phyloP scores from a whole-genome alignment of 2,329 filamentous ascomycete species.

The Huntiella omanensis region DNA sequence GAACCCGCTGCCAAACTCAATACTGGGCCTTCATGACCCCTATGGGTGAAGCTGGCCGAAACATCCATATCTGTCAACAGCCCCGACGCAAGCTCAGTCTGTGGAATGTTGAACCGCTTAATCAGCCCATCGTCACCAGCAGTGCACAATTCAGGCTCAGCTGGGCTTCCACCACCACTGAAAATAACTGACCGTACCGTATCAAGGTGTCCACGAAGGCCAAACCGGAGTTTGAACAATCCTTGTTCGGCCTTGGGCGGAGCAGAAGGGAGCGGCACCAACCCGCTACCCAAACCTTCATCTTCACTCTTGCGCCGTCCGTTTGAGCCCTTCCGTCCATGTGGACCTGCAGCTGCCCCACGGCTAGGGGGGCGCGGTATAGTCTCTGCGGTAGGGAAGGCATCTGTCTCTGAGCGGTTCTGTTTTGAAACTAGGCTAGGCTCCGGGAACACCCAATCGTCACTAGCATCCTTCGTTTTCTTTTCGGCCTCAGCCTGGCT shows the following conservation, averaged over 20 bases:
- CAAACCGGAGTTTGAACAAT: conserved; percentile 84
- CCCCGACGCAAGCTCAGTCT: conserved; percentile 40
- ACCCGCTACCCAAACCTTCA: conserved; percentile 22
- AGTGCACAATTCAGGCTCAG: conserved; percentile 92
- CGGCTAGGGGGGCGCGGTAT: conserved; percentile 64
- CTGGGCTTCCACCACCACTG: conserved; percentile 84
- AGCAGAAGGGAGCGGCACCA: background rate
- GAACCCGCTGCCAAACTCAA: conserved; percentile 76
- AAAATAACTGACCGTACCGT: conserved; percentile 91
- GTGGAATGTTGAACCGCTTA: conserved; percentile 91
- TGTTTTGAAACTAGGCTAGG: conserved; percentile 36
- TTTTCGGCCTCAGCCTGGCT: conserved; percentile 5
- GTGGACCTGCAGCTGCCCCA: conserved; percentile 34
- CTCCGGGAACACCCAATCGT: conserved; percentile 91
- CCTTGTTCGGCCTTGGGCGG: conserved; percentile 42
- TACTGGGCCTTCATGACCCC: conserved; percentile 81
- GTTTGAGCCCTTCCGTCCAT: conserved; percentile 66
- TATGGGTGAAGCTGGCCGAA: conserved; percentile 82
- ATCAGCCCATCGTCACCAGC: conserved; percentile 89
- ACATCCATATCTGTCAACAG: conserved; percentile 64
- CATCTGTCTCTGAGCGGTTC: conserved; percentile 64
- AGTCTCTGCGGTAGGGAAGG: conserved; percentile 67
- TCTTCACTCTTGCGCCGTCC: conserved; percentile 54
- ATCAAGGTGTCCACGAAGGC: conserved; percentile 78
- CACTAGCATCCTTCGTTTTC: conserved; percentile 33